phyloP scores from a whole-genome alignment of 805 yeast genomes.

The Millerago galiae region DNA sequence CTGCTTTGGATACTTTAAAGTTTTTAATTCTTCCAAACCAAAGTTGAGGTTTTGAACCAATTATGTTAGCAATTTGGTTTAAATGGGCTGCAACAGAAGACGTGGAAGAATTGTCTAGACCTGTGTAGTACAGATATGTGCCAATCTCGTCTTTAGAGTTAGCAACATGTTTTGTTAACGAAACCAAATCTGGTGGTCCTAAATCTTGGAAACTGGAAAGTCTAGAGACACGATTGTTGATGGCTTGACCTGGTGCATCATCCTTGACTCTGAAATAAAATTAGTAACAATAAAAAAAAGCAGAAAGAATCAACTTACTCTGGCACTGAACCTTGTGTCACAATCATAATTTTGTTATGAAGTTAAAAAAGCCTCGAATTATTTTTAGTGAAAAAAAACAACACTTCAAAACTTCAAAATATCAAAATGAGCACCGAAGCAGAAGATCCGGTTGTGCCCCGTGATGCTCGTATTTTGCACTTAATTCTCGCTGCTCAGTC shows the following conservation, averaged over 20 bases:
- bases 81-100: slow-evolving; percentile 74
- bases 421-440: not conserved
- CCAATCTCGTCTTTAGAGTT: slow-evolving; percentile 41
- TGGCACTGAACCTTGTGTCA: slow-evolving; percentile 58
- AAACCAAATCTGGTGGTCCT: slow-evolving; percentile 73
- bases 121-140: slow-evolving; percentile 68
- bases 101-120: slow-evolving; percentile 68
- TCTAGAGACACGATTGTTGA: slow-evolving; percentile 58
- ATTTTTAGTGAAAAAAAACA: too few species aligned
- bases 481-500: slow-evolving; percentile 91
- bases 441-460: slow-evolving; percentile 37
- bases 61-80: slow-evolving; percentile 59
- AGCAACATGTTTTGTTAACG: slow-evolving; percentile 50
- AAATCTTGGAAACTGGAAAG: slow-evolving; percentile 54
- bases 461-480: slow-evolving; percentile 89
- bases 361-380: not conserved
- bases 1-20: slow-evolving; percentile 66
- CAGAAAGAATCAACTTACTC: slow-evolving; percentile 35
- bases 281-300: slow-evolving; percentile 11
- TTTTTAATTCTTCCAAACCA: slow-evolving; percentile 77
- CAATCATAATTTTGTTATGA: slow-evolving; percentile 18
- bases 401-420: too few species aligned
- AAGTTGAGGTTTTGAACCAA: slow-evolving; percentile 54
- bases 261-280: slow-evolving; percentile 43
- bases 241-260: slow-evolving; percentile 48